Percentiles rank a stretch among this genome's conserved stretches.
Evolutionary conservation across 2,329 filamentous ascomycete genomes (phyloP).

Genomic region (Fusarium setosum): DNA sequence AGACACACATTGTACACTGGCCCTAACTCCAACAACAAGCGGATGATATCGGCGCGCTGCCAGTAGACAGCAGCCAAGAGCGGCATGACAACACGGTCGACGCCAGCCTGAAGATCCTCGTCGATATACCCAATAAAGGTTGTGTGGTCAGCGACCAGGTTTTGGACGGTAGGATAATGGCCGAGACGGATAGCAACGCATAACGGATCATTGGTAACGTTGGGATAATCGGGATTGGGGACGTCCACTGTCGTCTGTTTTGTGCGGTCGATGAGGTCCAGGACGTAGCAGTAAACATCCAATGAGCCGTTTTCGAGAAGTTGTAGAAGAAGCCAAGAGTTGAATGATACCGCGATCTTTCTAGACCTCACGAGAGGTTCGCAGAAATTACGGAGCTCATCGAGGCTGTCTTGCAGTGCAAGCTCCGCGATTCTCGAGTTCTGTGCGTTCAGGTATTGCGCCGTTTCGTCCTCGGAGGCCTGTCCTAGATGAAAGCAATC

Average conservation of each 20-base stretch:
- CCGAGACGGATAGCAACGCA: constrained; percentile 45
- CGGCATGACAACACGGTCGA: constrained; percentile 40
- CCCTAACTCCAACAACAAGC: constrained; percentile 32
- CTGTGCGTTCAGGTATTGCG: constrained; percentile 31
- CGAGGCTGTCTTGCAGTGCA: constrained; percentile 39
- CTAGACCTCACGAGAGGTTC: constrained; percentile 44
- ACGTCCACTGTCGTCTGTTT: constrained; percentile 6
- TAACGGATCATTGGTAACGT: constrained; percentile 45
- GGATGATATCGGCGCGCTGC: constrained; percentile 38
- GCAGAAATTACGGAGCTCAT: constrained; percentile 40
- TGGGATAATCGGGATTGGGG: constrained; percentile 26
- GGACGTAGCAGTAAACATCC: constrained; percentile 43
- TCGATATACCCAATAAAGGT: constrained; percentile 39
- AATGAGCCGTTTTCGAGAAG: constrained; percentile 38
- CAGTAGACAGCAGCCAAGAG: constrained; percentile 44
- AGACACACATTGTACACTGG: constrained; percentile 31
- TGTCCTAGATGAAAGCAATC: constrained; percentile 42
- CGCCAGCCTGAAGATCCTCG: constrained; percentile 8
- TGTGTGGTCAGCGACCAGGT: constrained; percentile 26
- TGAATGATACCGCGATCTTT: constrained; percentile 40
- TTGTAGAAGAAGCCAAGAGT: constrained; percentile 37
- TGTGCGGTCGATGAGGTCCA: constrained; percentile 43
- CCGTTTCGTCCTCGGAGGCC: constrained; percentile 27
- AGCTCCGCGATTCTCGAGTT: constrained; percentile 36
- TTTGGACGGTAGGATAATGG: constrained; percentile 24